Evolutionary conservation across 768 basidiomycete genomes (phyloP), one percentile per base, ranked within the genome.

Genomic region (Rhodosporidiobolus odoratus): DNA sequence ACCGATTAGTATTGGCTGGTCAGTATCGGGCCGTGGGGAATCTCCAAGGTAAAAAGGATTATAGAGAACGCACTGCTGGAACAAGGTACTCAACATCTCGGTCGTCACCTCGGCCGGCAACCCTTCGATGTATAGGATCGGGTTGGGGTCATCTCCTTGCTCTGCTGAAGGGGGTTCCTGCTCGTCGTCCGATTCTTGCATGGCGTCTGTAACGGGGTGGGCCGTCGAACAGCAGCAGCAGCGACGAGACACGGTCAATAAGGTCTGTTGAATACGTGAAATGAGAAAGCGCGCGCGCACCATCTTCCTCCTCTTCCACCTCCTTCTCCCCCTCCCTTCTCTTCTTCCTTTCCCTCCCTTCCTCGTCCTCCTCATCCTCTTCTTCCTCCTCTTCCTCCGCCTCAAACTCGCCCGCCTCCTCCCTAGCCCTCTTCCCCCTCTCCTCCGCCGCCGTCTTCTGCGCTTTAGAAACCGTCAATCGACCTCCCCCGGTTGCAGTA

Each of bases 101-200:
- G 91, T 87, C 37, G 89, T 91, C 57, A 93, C 91, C 79, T 96
- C 92, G 78, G 89, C 86, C 0, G 93, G 93, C 30, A 97, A 82
- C 79, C 94, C 94, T 65, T 89, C 87, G 80, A 90, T 91, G 64
- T 89, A 81, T 64, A 93, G 80, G 54, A 87, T 83, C 23, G 75
- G 72, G 62, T 52, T 76, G 58, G 65, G 76, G 62, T 35, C 65
- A 15, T 34, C 16, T 12, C 62, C 56, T 85, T 81, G 40, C 87
- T 85, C 63, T 86, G 85, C 50, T 81, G 81, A 56, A 83, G 80
- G 56, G 82, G 81, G 43, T 10, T 65, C 68, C 80, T 75, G 61
- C 40, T 80, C 81, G 76, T 72, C 69, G 60, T 75, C 75, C 40
- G 75, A 76, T 21, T 69, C 75, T 47, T 75, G 73, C 58, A 75